Base-by-base conservation (phyloP, 2,329 filamentous ascomycete species). In the Trichothecium roseum region DNA sequence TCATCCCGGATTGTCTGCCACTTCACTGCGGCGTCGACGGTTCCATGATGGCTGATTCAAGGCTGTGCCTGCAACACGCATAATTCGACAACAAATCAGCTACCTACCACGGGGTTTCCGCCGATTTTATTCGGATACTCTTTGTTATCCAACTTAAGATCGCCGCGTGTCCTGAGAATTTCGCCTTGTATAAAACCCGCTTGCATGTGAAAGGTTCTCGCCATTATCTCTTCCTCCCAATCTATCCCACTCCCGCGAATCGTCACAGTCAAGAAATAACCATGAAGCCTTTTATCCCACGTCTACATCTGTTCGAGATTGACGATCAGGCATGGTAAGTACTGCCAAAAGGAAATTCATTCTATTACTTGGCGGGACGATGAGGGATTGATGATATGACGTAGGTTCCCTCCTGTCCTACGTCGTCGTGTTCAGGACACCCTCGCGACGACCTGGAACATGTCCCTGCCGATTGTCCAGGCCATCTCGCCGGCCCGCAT, bases 271-370 rank as follows among this genome's bases (percentile, higher is more conserved):
- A 13, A 16, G 18, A 5, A 13, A 18, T 40, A 40, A 45, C 39
- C 32, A 71, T 69, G 62, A 58, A 66, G 29, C 64, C 71, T 33
- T 57, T 68, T 28, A 53, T 74, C 37, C 74, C 71, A 7, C 69
- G 74, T 8, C 60, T 78, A 54, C 74, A 81, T 51, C 66, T 81
- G 45, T 77, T 76, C 43, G 78, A 83, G 62, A 76, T 82, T 42
- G 69, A 77, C 44, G 78, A 83, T 49, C 74, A 79, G 54, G 45
- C 68, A 37, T 82, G 78, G 78, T 81, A 60, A 38, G 57, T 43
- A 26, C n/a, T 29, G 15, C 17, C 37, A 32, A 10, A 38, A 10
- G 26, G 16, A 13, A 22, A 13, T 17, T 8, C 18, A 22, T 22
- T 16, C 13, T n/a, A 15, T 20, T 32, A 10, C n/a, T n/a, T n/a